Base-by-base conservation (phyloP, 495 filamentous ascomycete genomes). In the Neurospora cerealis region DNA sequence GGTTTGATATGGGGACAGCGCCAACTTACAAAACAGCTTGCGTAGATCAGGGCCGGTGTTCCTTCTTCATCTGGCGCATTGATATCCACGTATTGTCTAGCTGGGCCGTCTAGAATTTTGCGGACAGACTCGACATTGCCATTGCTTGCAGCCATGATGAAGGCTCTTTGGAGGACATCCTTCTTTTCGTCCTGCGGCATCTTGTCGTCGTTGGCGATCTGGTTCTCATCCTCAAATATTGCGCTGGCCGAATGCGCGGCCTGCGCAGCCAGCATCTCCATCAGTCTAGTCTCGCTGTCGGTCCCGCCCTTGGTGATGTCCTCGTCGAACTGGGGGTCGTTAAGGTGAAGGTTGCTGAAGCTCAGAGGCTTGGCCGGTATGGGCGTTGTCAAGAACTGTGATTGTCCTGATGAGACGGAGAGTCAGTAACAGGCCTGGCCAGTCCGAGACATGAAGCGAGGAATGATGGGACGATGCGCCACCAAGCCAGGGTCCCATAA, bases 81-180 rank as follows among this genome's bases (percentile, higher is more conserved):
- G 69, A 98, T 88, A 83, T 98, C 94, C 69, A 98, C 87, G 78
- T 89, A 96, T 44, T 86, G 82, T 78, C 88, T 93, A 6, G 92
- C 92, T 73, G 90, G 87, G 6, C 96, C 94, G 41, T 88, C 83
- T 2, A 98, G 82, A 70, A 99, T 86, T 81, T 91, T 91, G 62
- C 86, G 85, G 34, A 98, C 90, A 66, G 93, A 89, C 24, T 93
- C 91, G 28, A 93, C 88, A 81, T 98, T 96, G 60, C 96, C 96
- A 82, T 98, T 99, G 80, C 95, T 98, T 0, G 96, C 93, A 17
- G 96, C 96, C 91, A 98, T 97, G 79, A 95, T 94, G 76, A 99
- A 82, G 70, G 91, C 91, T 76, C 92, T 94, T 79, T 98, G 96
- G 69, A 98, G 81, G 37, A 92, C 86, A 32, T 92, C 87, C 78